Evolutionary conservation across 768 basidiomycete genomes (phyloP).

Genomic region (Galerina marginata): DNA sequence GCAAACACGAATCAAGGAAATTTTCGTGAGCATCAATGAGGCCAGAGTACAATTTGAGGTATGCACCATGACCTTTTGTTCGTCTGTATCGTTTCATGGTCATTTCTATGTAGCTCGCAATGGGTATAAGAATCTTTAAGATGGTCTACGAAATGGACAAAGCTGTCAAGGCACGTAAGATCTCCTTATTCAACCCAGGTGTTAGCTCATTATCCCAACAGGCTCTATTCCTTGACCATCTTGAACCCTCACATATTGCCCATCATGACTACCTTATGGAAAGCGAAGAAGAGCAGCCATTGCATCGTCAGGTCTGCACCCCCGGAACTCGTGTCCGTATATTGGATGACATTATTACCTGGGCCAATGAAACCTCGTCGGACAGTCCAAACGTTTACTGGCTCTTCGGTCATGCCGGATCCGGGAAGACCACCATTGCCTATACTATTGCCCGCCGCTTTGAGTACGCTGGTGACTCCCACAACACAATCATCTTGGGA

Average conservation of each 20-base stretch:
- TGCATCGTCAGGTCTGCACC: conserved; percentile 26
- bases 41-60: conserved; percentile 21
- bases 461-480: conserved; percentile 9
- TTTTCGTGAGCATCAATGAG: conserved; percentile 20
- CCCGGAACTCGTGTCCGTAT: conserved; percentile 30
- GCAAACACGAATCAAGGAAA: conserved; percentile 14
- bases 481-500: conserved; percentile 20
- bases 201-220: conserved; percentile 7
- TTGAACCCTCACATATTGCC: conserved; percentile 16
- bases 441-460: conserved; percentile 25
- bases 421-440: conserved; percentile 34
- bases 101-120: conserved; percentile 12
- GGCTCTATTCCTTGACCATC: conserved; percentile 8
- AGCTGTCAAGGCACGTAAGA: conserved; percentile 5
- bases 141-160: conserved; percentile 13
- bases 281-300: conserved; percentile 8
- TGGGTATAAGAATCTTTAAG: conserved; percentile 12
- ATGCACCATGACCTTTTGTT: background rate
- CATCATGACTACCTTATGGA: conserved; percentile 12
- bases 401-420: conserved; percentile 25
- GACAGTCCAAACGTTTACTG: conserved; percentile 22
- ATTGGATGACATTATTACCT: conserved; percentile 22
- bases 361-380: conserved; percentile 26
- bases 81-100: conserved; percentile 1
- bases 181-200: background rate